phyloP scores from a whole-genome alignment of 75 land plant genomes.

The Picea sitchensis region DNA sequence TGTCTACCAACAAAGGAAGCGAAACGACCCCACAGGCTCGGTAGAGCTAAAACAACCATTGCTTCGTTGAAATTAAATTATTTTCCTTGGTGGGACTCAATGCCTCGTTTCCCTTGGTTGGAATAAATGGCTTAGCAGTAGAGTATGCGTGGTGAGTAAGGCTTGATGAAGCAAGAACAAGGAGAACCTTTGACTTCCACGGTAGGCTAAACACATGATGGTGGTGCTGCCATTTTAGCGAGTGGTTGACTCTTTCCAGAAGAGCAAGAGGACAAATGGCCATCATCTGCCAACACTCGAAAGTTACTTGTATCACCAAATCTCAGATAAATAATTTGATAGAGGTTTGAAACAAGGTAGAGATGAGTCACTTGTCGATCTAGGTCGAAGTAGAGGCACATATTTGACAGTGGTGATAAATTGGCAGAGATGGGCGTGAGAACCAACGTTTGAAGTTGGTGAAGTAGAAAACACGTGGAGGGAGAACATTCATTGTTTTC shows the following conservation, averaged over 20 bases:
- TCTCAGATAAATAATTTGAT: neutral
- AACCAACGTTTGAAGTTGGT: conserved; percentile 19
- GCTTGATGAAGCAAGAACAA: neutral
- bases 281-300: conserved; percentile 32
- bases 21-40: conserved; percentile 23
- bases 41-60: conserved; percentile 29
- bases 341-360: too few species aligned
- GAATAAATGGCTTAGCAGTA: conserved; percentile 48
- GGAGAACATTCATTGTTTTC: too few species aligned
- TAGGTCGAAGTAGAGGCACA: conserved; percentile 40
- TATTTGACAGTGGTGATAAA: conserved; percentile 52
- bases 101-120: conserved; percentile 54
- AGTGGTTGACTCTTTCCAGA: conserved; percentile 26
- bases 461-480: too few species aligned
- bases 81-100: conserved; percentile 1
- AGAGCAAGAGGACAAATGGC: conserved; percentile 33
- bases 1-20: conserved; percentile 74
- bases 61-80: neutral
- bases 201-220: conserved; percentile 43
- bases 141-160: conserved; percentile 52
- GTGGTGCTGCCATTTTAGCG: conserved; percentile 36
- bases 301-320: conserved; percentile 17
- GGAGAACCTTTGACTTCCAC: conserved; percentile 36
- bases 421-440: conserved; percentile 55
- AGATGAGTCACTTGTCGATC: too few species aligned